Evolutionary conservation across 140 eudicot genomes (phyloP), one percentile per base, ranked within the genome.

Genomic region (Bidens hawaiensis): DNA sequence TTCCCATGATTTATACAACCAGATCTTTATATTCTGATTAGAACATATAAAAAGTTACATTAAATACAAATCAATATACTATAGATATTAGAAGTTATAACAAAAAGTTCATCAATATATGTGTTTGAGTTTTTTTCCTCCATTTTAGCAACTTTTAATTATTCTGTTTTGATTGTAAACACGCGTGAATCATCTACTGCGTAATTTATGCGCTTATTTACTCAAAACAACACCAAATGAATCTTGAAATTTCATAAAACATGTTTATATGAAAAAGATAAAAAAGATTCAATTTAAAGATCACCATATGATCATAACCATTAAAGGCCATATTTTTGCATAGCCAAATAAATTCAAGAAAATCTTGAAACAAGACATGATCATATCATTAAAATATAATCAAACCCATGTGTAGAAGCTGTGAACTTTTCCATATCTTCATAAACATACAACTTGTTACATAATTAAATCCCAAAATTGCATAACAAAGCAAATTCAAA

Each of bases 1-100:
- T 73, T 57, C 78, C 78, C 78, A 73, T 73, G 67, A 65, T 65
- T 61, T 24, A 55, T 4, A 13, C 27, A 42, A 34, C 60, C 54
- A 27, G 57, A 46, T 73, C 68, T 56, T 61, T 14, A 58, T 16
- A 19, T 45, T 69, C 67, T 52, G 62, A 2, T 33, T 19, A 13
- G 2, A 46, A 48, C n/a, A n/a, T n/a, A n/a, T n/a, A 55, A 48
- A 30, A 14, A 10, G n/a, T 3, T 16, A 5, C 15, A 17, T 17
- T 41, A 46, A 5, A 46, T 47, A 27, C 19, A 28, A 12, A 47
- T 26, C 31, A 17, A 6, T 23, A 17, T 26, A 16, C 7, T 13
- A 27, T 8, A 6, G 48, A 65, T 2, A 31, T 13, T 7, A 31
- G 21, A 49, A 8, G 38, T 21, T 7, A 21, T 18, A 64, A 21